phyloP scores from a whole-genome alignment of 1,139 yeast species.

The Hanseniaspora sp. region DNA sequence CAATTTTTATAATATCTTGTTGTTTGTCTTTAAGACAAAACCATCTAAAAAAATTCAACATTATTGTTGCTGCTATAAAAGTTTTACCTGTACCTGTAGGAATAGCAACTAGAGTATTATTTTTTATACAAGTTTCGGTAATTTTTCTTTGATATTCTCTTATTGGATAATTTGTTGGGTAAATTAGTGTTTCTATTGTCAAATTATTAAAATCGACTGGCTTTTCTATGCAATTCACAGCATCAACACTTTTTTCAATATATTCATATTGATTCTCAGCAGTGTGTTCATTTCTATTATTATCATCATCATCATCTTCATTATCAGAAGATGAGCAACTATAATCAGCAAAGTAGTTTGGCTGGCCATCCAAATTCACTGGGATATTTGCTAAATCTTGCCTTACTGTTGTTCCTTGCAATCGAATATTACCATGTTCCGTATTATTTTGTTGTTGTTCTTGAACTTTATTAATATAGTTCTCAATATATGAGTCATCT shows the following conservation, averaged over 20 bases:
- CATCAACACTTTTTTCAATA: too few relatives aligned
- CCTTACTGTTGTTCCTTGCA: slow-evolving; percentile 2
- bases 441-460: background rate
- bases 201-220: slow-evolving; percentile 7
- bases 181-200: slow-evolving; percentile 40
- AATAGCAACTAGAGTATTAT: slow-evolving; percentile 73
- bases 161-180: slow-evolving; percentile 74
- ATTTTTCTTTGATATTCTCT: slow-evolving; percentile 85
- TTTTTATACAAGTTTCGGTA: slow-evolving; percentile 57
- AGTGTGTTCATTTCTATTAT: background rate
- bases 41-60: slow-evolving; percentile 86
- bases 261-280: background rate
- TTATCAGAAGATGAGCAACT: slow-evolving; percentile 1
- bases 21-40: slow-evolving; percentile 28
- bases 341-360: slow-evolving; percentile 4
- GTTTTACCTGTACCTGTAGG: slow-evolving; percentile 98
- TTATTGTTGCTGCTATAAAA: slow-evolving; percentile 86
- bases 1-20: slow-evolving; percentile 4
- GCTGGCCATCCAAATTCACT: background rate
- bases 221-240: background rate
- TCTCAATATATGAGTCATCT: slow-evolving; percentile 11
- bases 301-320: background rate
- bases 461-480: background rate
- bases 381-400: background rate
- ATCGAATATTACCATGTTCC: background rate